Conservation (phyloP, 495 filamentous ascomycete genomes). For the Penicillium canescens region DNA sequence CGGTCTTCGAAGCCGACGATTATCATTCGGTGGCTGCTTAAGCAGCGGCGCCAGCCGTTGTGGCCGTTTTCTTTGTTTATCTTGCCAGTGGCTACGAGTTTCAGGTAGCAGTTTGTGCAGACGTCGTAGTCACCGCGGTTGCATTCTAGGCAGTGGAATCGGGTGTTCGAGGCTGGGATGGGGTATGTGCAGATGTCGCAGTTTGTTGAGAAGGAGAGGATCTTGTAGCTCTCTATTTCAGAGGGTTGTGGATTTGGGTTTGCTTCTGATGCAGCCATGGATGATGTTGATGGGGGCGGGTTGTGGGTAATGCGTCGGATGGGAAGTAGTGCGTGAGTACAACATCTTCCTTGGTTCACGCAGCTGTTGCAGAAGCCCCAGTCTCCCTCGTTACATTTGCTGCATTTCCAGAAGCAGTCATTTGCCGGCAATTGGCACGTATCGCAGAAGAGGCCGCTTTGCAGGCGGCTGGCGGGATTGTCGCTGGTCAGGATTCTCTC, state of each 20-base stretch:
- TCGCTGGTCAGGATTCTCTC: slow-evolving; percentile 54
- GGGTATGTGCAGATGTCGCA: slow-evolving; percentile 74
- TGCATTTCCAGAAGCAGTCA: slow-evolving; percentile 81
- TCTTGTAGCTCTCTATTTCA: slow-evolving; percentile 46
- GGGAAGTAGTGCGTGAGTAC: slow-evolving; percentile 75
- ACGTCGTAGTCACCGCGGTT: slow-evolving; percentile 81
- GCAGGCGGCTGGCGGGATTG: slow-evolving; percentile 64
- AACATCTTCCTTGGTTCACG: slow-evolving; percentile 73
- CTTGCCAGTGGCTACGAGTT: slow-evolving; percentile 56
- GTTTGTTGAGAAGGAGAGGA: slow-evolving; percentile 64
- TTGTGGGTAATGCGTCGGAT: slow-evolving; percentile 45
- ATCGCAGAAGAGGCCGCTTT: slow-evolving; percentile 80
- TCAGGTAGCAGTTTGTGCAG: slow-evolving; percentile 73
- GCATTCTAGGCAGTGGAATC: slow-evolving; percentile 75
- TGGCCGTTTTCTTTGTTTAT: slow-evolving; percentile 74
- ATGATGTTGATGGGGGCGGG: slow-evolving; percentile 20
- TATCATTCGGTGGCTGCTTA: slow-evolving; percentile 79
- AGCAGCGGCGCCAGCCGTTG: slow-evolving; percentile 78
- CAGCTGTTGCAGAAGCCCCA: slow-evolving; percentile 89
- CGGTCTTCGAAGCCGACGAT: slow-evolving; percentile 70
- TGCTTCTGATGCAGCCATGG: slow-evolving; percentile 23
- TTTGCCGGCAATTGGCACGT: slow-evolving; percentile 71
- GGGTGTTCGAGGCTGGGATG: slow-evolving; percentile 64
- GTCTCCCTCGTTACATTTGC: slow-evolving; percentile 80
- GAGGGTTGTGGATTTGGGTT: slow-evolving; percentile 28